These are phyloP conservation scores for Microbotryum lychnidis-dioicae DNA, from an alignment of 1,284 basidiomycete species.

Conservation along the genomic window DNA sequence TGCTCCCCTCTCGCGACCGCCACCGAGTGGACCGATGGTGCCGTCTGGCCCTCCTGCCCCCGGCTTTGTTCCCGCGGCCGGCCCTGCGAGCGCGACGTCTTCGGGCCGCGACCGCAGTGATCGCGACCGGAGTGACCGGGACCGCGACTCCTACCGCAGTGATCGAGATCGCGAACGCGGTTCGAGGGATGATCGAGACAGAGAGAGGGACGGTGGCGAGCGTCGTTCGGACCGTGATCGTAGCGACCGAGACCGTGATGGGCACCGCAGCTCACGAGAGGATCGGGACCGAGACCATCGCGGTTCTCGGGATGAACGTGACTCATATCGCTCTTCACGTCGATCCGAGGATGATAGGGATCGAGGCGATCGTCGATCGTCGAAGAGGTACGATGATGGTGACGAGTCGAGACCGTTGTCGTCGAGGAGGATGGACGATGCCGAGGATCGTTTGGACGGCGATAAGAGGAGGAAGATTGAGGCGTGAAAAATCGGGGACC, in stretches of 20 bases:
- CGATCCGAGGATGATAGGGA: conserved; percentile 7
- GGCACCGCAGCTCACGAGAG: conserved; percentile 8
- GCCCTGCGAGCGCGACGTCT: not conserved
- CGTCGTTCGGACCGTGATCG: conserved; percentile 2
- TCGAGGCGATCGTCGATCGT: not conserved
- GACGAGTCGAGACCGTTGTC: not conserved
- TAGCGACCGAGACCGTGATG: not conserved
- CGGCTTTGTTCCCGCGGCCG: not conserved
- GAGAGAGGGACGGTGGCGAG: not conserved
- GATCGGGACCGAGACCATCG: conserved; percentile 8
- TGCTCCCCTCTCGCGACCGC: conserved; percentile 16
- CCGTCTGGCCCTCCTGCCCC: not conserved
- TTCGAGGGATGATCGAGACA: conserved; percentile 13
- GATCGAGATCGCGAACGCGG: not conserved
- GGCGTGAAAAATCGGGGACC: not conserved
- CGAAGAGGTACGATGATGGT: not conserved
- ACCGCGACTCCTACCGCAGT: conserved; percentile 1
- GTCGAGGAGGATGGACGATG: conserved; percentile 13
- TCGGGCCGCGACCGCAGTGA: conserved; percentile 4
- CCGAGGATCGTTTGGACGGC: conserved; percentile 7
- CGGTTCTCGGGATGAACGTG: not conserved
- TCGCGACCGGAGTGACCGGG: conserved; percentile 2
- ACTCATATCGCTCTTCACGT: not conserved
- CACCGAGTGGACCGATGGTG: not conserved
- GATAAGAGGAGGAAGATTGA: conserved; percentile 17